A percentile compares a stretch with the other conserved stretches of the same genome.
phyloP scores from a whole-genome alignment of 148 eudicot genomes.

The Cornus florida region DNA sequence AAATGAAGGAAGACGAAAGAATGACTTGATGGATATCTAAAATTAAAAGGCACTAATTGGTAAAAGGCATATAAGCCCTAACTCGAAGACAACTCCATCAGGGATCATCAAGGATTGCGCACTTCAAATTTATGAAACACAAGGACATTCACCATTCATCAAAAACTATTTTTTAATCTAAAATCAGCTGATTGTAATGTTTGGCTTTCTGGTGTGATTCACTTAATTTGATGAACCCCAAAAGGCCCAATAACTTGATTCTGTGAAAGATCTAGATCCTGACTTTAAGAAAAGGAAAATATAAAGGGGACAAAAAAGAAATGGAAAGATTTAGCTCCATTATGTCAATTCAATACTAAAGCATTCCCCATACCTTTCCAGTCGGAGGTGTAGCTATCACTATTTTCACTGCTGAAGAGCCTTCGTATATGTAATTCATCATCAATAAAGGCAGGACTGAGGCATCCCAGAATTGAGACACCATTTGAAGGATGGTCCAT shows the following conservation, averaged over 20 bases:
- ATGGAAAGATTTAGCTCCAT: background rate
- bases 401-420: conserved; percentile 33
- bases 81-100: too few species aligned
- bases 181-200: conserved; percentile 1
- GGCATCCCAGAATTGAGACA: conserved; percentile 43
- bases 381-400: conserved; percentile 38
- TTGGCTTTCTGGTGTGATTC: background rate
- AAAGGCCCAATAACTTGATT: background rate
- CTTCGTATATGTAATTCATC: conserved; percentile 42
- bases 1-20: background rate
- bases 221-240: background rate
- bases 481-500: conserved; percentile 57
- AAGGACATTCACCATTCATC: background rate
- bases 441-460: conserved; percentile 41
- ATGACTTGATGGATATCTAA: background rate
- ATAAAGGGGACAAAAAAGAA: background rate
- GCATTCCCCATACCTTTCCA: conserved; percentile 34
- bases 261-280: conserved; percentile 1
- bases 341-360: background rate
- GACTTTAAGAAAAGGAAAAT: background rate
- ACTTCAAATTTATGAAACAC: background rate
- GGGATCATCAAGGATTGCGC: background rate
- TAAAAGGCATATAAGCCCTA: background rate
- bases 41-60: conserved; percentile 3
- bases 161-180: background rate